Evolutionary conservation across 257 asterid genomes (phyloP).

Genomic region (Nemophila menziesii): DNA sequence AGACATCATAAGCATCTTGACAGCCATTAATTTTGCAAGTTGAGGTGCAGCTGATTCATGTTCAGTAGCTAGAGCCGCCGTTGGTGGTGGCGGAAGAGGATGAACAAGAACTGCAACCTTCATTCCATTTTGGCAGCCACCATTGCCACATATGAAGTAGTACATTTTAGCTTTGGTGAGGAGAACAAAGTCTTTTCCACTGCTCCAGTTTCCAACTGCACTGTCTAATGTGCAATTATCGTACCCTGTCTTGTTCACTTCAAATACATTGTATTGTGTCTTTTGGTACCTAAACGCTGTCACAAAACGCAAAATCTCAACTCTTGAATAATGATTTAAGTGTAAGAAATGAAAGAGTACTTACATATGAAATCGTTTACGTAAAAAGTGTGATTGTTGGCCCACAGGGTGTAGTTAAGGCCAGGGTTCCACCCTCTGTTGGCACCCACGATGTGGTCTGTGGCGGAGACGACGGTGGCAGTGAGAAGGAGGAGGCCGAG

Average conservation of each 20-base stretch:
- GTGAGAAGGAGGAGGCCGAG: constrained; percentile 37
- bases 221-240: constrained; percentile 76
- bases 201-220: constrained; percentile 73
- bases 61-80: constrained; percentile 21
- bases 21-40: constrained; percentile 5
- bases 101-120: constrained; percentile 74
- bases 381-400: constrained; percentile 81
- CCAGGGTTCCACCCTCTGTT: constrained; percentile 95
- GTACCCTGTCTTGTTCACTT: constrained; percentile 74
- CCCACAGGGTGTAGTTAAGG: constrained; percentile 85
- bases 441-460: constrained; percentile 95
- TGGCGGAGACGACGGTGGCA: constrained; percentile 38
- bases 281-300: constrained; percentile 81
- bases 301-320: not conserved
- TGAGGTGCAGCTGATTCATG: constrained; percentile 24
- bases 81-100: constrained; percentile 59
- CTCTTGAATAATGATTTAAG: no score
- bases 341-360: not conserved
- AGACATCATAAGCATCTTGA: not conserved
- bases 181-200: constrained; percentile 69
- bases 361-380: constrained; percentile 77
- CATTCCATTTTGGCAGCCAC: constrained; percentile 81
- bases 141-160: constrained; percentile 75
- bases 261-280: constrained; percentile 73
- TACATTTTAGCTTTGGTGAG: constrained; percentile 54